Conservation (phyloP, 2,329 filamentous ascomycete genomes). For the Aspergillus melleus region DNA sequence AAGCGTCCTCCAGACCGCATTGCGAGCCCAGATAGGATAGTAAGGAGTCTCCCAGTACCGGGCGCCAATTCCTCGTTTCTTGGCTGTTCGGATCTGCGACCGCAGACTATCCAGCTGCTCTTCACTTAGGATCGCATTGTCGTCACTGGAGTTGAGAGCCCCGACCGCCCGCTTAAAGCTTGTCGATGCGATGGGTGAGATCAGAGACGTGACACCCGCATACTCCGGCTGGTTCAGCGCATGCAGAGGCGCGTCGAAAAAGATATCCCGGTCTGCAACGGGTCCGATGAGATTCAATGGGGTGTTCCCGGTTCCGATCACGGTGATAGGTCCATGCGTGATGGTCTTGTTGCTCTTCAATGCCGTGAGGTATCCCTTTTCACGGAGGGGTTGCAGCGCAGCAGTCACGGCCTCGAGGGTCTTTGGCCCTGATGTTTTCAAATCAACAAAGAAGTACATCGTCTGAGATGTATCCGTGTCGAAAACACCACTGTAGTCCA, state of each 20-base stretch:
- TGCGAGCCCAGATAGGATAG: conserved; percentile 60
- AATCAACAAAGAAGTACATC: conserved; percentile 64
- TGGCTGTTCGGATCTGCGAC: conserved; percentile 54
- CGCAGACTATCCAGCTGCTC: conserved; percentile 52
- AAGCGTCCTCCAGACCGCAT: conserved; percentile 59
- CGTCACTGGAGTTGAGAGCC: conserved; percentile 34
- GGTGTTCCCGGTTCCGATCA: conserved; percentile 63
- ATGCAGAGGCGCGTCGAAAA: conserved; percentile 60
- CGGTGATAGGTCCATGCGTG: conserved; percentile 55
- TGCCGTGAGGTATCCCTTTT: conserved; percentile 54
- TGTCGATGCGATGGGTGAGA: conserved; percentile 57
- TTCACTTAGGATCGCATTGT: conserved; percentile 31
- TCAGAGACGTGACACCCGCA: conserved; percentile 47
- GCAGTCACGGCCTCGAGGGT: conserved; percentile 59
- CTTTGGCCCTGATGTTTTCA: conserved; percentile 58
- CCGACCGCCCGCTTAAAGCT: conserved; percentile 49
- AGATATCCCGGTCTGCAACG: conserved; percentile 53
- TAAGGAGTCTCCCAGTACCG: conserved; percentile 65
- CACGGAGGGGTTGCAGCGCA: conserved; percentile 58
- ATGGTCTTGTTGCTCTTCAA: conserved; percentile 49
- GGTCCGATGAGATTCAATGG: conserved; percentile 50
- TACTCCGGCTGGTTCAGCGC: conserved; percentile 42
- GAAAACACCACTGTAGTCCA: conserved; percentile 54
- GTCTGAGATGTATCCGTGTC: conserved; percentile 58
- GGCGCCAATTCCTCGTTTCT: conserved; percentile 57